Evolutionary conservation across 2,329 filamentous ascomycete genomes (phyloP).

Genomic region (Bretziella fagacearum): DNA sequence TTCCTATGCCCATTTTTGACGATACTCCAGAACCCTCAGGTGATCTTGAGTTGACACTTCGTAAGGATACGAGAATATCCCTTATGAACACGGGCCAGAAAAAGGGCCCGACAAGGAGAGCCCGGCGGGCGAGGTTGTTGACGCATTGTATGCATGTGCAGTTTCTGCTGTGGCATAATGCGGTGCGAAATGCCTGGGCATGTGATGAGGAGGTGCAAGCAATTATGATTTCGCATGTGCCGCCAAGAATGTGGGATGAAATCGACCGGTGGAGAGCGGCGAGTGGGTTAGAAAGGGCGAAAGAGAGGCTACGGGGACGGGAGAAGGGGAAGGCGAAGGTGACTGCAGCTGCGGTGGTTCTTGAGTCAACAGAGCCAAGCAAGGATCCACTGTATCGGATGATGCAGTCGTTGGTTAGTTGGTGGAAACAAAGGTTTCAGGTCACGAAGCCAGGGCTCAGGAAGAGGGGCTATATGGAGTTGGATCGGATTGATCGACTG

Average conservation of each 20-base stretch:
- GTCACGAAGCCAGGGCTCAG: constrained; percentile 62
- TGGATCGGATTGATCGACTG: constrained; percentile 57
- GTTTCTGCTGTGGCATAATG: constrained; percentile 76
- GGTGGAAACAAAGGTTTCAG: constrained; percentile 75
- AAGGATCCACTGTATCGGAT: constrained; percentile 59
- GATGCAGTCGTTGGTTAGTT: constrained; percentile 58
- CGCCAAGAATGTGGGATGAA: constrained; percentile 51
- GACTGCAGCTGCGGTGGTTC: constrained; percentile 37
- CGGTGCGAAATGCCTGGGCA: constrained; percentile 67
- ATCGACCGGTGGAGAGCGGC: constrained; percentile 54
- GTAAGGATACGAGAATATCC: constrained; percentile 40
- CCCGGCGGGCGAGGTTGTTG: constrained; percentile 57
- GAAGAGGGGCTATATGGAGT: constrained; percentile 77
- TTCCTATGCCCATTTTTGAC: constrained; percentile 25
- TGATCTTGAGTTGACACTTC: constrained; percentile 58
- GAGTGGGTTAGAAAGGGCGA: constrained; percentile 39
- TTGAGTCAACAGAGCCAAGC: constrained; percentile 29
- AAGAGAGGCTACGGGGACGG: constrained; percentile 18
- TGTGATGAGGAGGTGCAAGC: constrained; percentile 61
- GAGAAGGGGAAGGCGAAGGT: constrained; percentile 26
- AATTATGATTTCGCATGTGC: constrained; percentile 56
- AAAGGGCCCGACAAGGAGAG: constrained; percentile 73
- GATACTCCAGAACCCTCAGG: constrained; percentile 37
- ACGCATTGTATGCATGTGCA: constrained; percentile 86
- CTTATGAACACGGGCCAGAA: constrained; percentile 48